phyloP scores from a whole-genome alignment of 2,329 filamentous ascomycete species.

The Pseudogymnoascus pannorum region DNA sequence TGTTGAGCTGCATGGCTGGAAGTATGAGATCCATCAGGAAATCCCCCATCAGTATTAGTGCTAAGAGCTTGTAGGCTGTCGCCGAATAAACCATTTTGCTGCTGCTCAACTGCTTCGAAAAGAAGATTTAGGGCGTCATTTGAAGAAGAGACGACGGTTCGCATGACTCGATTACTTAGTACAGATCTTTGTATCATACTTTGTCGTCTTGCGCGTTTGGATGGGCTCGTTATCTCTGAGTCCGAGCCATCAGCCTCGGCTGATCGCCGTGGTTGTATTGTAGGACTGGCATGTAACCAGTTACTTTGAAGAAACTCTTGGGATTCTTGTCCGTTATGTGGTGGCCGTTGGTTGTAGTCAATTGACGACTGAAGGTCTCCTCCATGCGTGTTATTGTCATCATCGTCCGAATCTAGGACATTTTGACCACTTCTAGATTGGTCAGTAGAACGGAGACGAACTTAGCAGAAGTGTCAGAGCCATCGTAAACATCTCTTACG shows the following conservation, averaged over 20 bases:
- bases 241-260: not conserved
- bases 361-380: not conserved
- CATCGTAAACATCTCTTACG: not conserved
- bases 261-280: not conserved
- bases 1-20: slow-evolving; percentile 29
- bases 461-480: not conserved
- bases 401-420: not conserved
- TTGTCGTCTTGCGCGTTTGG: not conserved
- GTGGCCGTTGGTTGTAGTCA: not conserved
- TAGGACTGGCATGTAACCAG: not conserved
- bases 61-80: slow-evolving; percentile 31
- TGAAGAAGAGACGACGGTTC: slow-evolving; percentile 44
- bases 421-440: not conserved
- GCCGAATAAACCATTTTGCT: slow-evolving; percentile 14
- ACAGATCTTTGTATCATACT: slow-evolving; percentile 9
- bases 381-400: not conserved
- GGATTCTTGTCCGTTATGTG: not conserved
- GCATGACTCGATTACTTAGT: slow-evolving; percentile 28
- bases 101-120: slow-evolving; percentile 41
- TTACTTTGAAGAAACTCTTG: not conserved
- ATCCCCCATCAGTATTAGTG: slow-evolving; percentile 24
- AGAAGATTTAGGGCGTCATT: slow-evolving; percentile 46
- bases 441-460: not conserved
- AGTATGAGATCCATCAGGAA: slow-evolving; percentile 27
- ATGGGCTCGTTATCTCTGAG: not conserved